These are phyloP conservation scores for Populus hybrid DNA, from an alignment of 441 rosid species.

Conservation along the genomic window DNA sequence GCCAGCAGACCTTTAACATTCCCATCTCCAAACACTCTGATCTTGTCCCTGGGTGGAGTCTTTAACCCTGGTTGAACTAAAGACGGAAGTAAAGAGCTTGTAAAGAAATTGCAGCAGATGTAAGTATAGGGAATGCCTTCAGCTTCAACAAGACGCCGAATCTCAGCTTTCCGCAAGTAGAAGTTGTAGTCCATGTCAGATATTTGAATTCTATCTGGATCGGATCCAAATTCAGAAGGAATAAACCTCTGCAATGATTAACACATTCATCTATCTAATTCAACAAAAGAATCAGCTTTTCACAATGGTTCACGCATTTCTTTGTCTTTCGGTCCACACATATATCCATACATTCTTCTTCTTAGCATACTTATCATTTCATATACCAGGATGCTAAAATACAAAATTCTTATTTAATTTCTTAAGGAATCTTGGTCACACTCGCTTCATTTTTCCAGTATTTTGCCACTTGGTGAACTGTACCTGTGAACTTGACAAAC, in stretches of 20 bases:
- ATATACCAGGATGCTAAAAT: neutral
- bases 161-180: conserved; percentile 44
- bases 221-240: conserved; percentile 66
- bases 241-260: conserved; percentile 48
- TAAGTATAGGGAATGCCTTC: conserved; percentile 56
- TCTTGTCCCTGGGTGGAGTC: conserved; percentile 52
- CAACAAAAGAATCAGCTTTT: neutral
- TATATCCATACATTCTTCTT: neutral
- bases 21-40: conserved; percentile 53
- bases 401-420: neutral
- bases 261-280: neutral
- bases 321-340: neutral
- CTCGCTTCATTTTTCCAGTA: neutral
- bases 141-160: conserved; percentile 52
- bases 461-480: neutral
- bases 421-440: neutral
- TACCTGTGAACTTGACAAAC: neutral
- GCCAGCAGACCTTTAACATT: conserved; percentile 42
- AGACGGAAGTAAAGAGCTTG: conserved; percentile 49
- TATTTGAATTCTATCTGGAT: conserved; percentile 48
- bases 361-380: neutral
- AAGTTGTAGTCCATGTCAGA: conserved; percentile 37
- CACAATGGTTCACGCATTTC: neutral
- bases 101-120: conserved; percentile 48
- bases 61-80: conserved; percentile 51